Base-by-base conservation (phyloP, 192 early-diverging fungal genomes). In the Coemansia sp. region DNA sequence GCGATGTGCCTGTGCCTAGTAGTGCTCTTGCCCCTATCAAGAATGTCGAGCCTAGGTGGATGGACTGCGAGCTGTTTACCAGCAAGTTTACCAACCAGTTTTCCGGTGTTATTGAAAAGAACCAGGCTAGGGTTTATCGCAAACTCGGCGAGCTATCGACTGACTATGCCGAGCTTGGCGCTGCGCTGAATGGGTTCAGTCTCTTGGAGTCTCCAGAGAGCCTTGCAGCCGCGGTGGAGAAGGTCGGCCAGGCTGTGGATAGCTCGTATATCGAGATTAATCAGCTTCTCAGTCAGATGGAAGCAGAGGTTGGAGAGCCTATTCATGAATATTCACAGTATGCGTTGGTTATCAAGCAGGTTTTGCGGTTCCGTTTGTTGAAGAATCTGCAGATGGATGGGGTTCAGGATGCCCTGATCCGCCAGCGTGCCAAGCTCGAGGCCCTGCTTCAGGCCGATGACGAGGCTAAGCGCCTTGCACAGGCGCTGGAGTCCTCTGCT, bases 131-230 rank as follows among this genome's bases (percentile, higher is more conserved):
- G 57, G 88, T 96, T 55, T 86, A 88, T 22, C 88, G 90, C 66
- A 85, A 87, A 64, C 84, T 91, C 38, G 86, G 85, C 59, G 95
- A 97, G 71, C 84, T 92, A 34, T 88, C 93, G 0, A 75, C 78
- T 37, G 90, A 92, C 64, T 93, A 94, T 70, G 85, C 93, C 20
- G 95, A 97, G 67, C 85, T 99, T 17, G 96, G 96, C 1, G 95
- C 93, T 4, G 85, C 89, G 2, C 95, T 96, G 77, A 99, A 99
- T 70, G 95, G 91, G 22, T 98, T 98, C 80, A 98, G 96, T 55
- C 85, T 99, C 39, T 89, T 90, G 67, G 96, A 98, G 38, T 85
- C 81, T 1, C 83, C 80, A 2, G 79, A 82, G 51, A 34, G 43
- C 22, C 83, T 99, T n/a, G 88, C 92, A 1, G 89, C 90, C 28